Conservation (phyloP, 106 monocot species). For the Iris macrosiphon region DNA sequence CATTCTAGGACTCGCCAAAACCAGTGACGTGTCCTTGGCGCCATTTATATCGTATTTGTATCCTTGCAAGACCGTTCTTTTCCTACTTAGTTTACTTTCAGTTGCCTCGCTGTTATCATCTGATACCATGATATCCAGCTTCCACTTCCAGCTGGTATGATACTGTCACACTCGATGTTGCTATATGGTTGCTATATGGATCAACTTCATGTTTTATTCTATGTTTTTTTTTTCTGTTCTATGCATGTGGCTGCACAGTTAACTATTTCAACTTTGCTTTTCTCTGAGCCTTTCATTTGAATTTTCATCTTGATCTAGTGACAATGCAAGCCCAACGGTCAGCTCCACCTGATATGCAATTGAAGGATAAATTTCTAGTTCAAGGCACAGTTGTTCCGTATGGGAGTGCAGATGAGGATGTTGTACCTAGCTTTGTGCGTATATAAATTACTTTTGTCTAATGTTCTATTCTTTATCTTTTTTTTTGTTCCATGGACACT, state of each 20-base stretch:
- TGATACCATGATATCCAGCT: background rate
- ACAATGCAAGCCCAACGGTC: constrained; percentile 77
- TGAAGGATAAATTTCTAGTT: constrained; percentile 89
- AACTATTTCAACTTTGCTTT: background rate
- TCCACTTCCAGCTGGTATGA: background rate
- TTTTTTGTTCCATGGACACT: constrained; percentile 6
- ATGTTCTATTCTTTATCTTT: constrained; percentile 1
- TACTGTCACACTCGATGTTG: background rate
- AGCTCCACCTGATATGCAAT: constrained; percentile 79
- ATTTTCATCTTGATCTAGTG: constrained; percentile 30
- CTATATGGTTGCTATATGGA: background rate
- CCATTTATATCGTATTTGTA: too few species aligned
- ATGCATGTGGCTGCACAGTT: background rate
- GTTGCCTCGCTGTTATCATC: too few species aligned
- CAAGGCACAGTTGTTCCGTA: constrained; percentile 74
- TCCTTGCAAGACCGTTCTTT: too few species aligned
- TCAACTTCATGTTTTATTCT: background rate
- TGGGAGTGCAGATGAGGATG: constrained; percentile 73
- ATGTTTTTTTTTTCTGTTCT: background rate
- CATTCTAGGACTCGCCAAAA: too few species aligned
- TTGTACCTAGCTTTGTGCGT: constrained; percentile 55
- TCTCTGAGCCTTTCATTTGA: constrained; percentile 1
- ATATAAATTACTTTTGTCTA: background rate
- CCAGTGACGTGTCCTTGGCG: too few species aligned
- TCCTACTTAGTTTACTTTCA: too few species aligned